phyloP scores from a whole-genome alignment of 2,329 filamentous ascomycete species.

The Fusarium equiseti region DNA sequence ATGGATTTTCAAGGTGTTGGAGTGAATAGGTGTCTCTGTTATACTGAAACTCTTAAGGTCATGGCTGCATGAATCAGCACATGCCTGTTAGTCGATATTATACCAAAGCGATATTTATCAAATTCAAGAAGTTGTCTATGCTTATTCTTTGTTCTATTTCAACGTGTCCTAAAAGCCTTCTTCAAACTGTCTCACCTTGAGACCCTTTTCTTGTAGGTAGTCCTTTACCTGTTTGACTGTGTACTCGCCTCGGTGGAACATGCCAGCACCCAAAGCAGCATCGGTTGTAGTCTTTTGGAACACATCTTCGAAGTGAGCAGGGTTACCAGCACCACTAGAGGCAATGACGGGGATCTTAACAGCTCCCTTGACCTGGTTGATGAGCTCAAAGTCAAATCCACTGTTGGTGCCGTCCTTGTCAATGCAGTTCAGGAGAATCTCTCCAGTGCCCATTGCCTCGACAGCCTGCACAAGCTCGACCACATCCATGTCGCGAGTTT shows the following conservation, averaged over 20 bases:
- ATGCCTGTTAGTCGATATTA: constrained; percentile 27
- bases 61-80: constrained; percentile 12
- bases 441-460: constrained; percentile 94
- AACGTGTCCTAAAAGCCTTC: constrained; percentile 52
- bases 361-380: constrained; percentile 86
- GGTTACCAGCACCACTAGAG: constrained; percentile 89
- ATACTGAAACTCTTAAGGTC: constrained; percentile 17
- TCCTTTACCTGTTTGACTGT: constrained; percentile 96
- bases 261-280: constrained; percentile 93
- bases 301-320: constrained; percentile 89
- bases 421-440: constrained; percentile 97
- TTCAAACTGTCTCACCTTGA: constrained; percentile 86
- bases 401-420: constrained; percentile 95
- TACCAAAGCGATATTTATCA: constrained; percentile 22
- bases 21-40: constrained; percentile 30
- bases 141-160: constrained; percentile 21
- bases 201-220: constrained; percentile 75
- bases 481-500: constrained; percentile 94
- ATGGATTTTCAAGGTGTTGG: constrained; percentile 30
- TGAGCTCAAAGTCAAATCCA: constrained; percentile 94
- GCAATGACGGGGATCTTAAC: constrained; percentile 95
- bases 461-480: constrained; percentile 88
- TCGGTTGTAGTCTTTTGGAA: constrained; percentile 89
- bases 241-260: constrained; percentile 97
- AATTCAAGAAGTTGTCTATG: constrained; percentile 10